Evolutionary conservation across 352 stramenopile species (phyloP), one percentile per base, ranked within the genome.

Genomic region (Pythium volutum): DNA sequence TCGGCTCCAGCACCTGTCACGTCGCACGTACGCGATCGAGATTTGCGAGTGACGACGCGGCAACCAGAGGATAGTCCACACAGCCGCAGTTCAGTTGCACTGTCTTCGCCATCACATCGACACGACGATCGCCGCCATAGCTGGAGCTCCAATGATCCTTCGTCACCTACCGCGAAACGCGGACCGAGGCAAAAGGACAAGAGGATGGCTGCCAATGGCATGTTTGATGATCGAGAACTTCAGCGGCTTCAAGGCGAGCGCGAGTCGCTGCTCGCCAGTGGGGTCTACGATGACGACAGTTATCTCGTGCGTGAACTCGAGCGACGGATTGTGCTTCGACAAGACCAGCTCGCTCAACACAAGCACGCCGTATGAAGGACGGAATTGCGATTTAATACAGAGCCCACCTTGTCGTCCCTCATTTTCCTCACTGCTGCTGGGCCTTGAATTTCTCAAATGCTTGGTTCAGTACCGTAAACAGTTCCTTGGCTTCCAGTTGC

Each of bases 401-500:
- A n/a, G n/a, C n/a, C n/a, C n/a, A n/a, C n/a, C n/a, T n/a, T n/a
- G n/a, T n/a, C n/a, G n/a, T n/a, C n/a, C n/a, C n/a, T n/a, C n/a
- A n/a, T n/a, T 36, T 36, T 36, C 14, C n/a, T 48, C 73, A 68
- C 36, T 38, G 34, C 26, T 56, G 31, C 25, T 70, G 57, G 9
- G 62, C 52, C 58, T 95, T 94, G 55, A 89, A 93, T 55, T 83
- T 85, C 57, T 95, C 84, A 62, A 94, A 95, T n/a, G 83, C 83
- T 64, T 93, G 79, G 60, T 94, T 95, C 29, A 94, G 66, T 38
- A 94, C 80, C 18, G 85, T 95, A 66, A 95, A 95, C 25, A 95
- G 74, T 59, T 93, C 87, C 26, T 92, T 91, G 5, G 87, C 84
- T 63, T 91, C 87, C 9, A 94, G 57, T 48, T 95, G 84, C 31